These are phyloP conservation scores for Kazachstania bromeliacearum DNA, from an alignment of 805 yeast genomes.

Conservation along the genomic window DNA sequence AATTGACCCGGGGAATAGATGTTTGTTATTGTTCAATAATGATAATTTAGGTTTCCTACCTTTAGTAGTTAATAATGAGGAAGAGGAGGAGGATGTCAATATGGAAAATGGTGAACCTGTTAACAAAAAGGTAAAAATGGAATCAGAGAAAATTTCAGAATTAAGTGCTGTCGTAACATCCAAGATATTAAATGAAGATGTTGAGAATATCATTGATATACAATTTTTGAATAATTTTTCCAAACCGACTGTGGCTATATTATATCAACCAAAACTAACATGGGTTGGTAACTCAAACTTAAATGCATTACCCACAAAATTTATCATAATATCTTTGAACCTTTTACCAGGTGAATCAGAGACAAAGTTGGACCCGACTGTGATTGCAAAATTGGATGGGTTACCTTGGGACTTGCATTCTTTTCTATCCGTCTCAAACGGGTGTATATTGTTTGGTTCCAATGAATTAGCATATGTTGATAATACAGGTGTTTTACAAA, in stretches of 20 bases:
- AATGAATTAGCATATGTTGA: slow-evolving; percentile 75
- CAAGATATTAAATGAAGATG: slow-evolving; percentile 43
- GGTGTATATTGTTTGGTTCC: slow-evolving; percentile 60
- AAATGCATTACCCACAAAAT: slow-evolving; percentile 16
- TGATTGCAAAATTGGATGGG: slow-evolving; percentile 53
- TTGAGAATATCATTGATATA: slow-evolving; percentile 58
- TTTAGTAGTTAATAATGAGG: slow-evolving; percentile 33
- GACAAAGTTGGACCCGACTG: slow-evolving; percentile 38
- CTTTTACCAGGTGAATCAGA: slow-evolving; percentile 13
- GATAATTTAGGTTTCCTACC: slow-evolving; percentile 70
- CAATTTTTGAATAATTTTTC: slow-evolving; percentile 64
- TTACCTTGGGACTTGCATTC: slow-evolving; percentile 69
- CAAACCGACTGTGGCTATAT: slow-evolving; percentile 72
- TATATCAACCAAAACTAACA: slow-evolving; percentile 48
- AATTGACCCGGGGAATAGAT: slow-evolving; percentile 52
- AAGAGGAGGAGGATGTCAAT: slow-evolving; percentile 29
- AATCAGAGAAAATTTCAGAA: slow-evolving; percentile 7
- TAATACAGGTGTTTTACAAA: slow-evolving; percentile 40
- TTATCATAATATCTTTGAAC: slow-evolving; percentile 42
- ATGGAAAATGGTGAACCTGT: slow-evolving; percentile 11
- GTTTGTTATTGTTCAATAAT: slow-evolving; percentile 51
- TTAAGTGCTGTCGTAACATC: slow-evolving; percentile 52
- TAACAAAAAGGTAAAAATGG: slow-evolving; percentile 7
- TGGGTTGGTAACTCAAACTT: slow-evolving; percentile 58
- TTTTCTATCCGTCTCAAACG: slow-evolving; percentile 55